Evolutionary conservation across 345 rosid genomes (phyloP).

Genomic region (Melaleuca alternifolia): DNA sequence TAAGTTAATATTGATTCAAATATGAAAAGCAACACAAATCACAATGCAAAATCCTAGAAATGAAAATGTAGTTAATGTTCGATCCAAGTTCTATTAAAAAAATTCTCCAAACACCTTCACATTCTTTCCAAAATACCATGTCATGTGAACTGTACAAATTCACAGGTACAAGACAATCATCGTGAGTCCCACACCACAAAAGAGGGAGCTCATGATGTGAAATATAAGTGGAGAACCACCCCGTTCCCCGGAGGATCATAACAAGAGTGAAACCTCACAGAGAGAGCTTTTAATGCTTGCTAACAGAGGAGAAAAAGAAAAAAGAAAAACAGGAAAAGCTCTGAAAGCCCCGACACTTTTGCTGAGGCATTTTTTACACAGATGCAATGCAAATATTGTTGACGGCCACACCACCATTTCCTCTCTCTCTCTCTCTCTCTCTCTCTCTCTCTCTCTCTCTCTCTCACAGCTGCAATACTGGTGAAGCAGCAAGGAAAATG

Average conservation of each 20-base stretch:
- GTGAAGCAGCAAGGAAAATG: background rate
- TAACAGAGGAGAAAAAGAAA: background rate
- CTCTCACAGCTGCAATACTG: no score
- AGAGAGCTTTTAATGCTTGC: background rate
- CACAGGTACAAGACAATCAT: background rate
- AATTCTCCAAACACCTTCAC: background rate
- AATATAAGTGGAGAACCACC: background rate
- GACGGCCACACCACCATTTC: background rate
- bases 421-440: background rate
- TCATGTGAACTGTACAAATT: background rate
- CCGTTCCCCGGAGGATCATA: background rate
- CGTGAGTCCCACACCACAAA: background rate
- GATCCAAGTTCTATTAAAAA: background rate
- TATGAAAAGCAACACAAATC: background rate
- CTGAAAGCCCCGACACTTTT: background rate
- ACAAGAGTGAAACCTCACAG: background rate
- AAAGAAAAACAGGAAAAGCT: background rate
- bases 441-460: no score
- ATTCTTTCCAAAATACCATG: accelerated
- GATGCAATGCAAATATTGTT: background rate
- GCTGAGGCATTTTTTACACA: background rate
- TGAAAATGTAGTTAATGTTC: background rate
- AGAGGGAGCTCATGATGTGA: background rate
- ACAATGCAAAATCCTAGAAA: background rate
- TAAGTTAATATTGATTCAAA: no score